Conservation (phyloP, 352 stramenopile genomes). For the Plasmopara muralis region DNA sequence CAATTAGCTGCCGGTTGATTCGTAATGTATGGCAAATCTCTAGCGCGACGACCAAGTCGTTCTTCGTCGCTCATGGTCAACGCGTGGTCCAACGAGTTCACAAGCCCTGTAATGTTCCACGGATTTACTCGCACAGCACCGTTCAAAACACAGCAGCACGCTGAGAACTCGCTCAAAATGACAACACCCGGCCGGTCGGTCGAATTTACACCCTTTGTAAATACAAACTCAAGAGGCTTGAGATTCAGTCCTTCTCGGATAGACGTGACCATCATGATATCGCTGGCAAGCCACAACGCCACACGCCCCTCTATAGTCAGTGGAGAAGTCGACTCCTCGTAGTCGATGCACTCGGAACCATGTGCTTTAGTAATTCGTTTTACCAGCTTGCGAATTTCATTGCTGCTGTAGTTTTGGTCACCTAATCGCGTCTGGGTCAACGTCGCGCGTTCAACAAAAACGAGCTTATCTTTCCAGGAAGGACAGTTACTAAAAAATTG, state of each 20-base stretch:
- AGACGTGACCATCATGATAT: slow-evolving; percentile 94
- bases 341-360: slow-evolving; percentile 75
- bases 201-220: slow-evolving; percentile 57
- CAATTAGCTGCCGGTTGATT: slow-evolving; percentile 89
- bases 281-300: slow-evolving; percentile 90
- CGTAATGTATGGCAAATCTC: slow-evolving; percentile 96
- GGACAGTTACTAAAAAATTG: slow-evolving; percentile 94
- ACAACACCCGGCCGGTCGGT: slow-evolving; percentile 87
- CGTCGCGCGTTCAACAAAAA: slow-evolving; percentile 92
- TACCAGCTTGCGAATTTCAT: slow-evolving; percentile 80
- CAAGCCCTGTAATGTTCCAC: slow-evolving; percentile 92
- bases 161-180: slow-evolving; percentile 95
- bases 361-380: slow-evolving; percentile 66
- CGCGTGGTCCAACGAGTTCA: slow-evolving; percentile 89
- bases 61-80: slow-evolving; percentile 90
- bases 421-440: slow-evolving; percentile 81
- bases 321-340: slow-evolving; percentile 75
- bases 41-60: slow-evolving; percentile 81
- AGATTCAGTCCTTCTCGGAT: slow-evolving; percentile 98
- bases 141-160: slow-evolving; percentile 94
- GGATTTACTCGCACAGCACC: slow-evolving; percentile 95
- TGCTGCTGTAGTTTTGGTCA: slow-evolving; percentile 88
- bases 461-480: slow-evolving; percentile 90
- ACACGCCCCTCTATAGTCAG: slow-evolving; percentile 89
- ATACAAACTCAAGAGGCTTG: slow-evolving; percentile 94